Percentiles rank a stretch among this genome's conserved stretches.
phyloP scores from a whole-genome alignment of 1,284 basidiomycete genomes.

The Ustilago crameri region DNA sequence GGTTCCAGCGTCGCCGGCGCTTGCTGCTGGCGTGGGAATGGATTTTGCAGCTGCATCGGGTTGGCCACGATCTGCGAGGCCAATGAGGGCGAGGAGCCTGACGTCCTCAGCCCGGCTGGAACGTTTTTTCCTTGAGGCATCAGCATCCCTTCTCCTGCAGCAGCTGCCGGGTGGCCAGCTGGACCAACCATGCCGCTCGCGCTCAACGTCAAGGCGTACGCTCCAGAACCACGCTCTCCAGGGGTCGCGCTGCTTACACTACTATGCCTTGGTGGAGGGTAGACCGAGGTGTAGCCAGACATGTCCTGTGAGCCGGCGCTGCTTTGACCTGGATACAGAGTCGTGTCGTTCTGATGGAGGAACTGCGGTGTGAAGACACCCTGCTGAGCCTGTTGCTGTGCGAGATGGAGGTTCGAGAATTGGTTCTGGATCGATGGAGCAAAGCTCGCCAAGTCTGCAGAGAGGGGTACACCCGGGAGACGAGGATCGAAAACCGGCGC shows the following conservation, averaged over 20 bases:
- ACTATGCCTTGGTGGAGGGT: slow-evolving; percentile 38
- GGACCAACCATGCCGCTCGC: slow-evolving; percentile 22
- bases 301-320: slow-evolving; percentile 19
- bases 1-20: slow-evolving; percentile 29
- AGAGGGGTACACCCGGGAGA: slow-evolving; percentile 35
- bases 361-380: slow-evolving; percentile 37
- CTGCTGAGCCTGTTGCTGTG: slow-evolving; percentile 25
- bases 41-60: slow-evolving; percentile 49
- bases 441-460: slow-evolving; percentile 38
- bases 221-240: slow-evolving; percentile 1
- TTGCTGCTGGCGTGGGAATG: slow-evolving; percentile 21
- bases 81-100: slow-evolving; percentile 37
- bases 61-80: slow-evolving; percentile 46
- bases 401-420: slow-evolving; percentile 35
- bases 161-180: not conserved
- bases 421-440: slow-evolving; percentile 44
- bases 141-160: slow-evolving; percentile 22
- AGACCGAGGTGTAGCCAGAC: slow-evolving; percentile 46
- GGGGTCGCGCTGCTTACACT: slow-evolving; percentile 6
- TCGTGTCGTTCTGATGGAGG: slow-evolving; percentile 38
- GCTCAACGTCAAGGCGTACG: slow-evolving; percentile 13
- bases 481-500: slow-evolving; percentile 26
- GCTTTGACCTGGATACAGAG: slow-evolving; percentile 24
- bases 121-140: slow-evolving; percentile 17
- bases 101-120: slow-evolving; percentile 17